Evolutionary conservation across 345 rosid genomes (phyloP).

Genomic region (Eutrema yunnanense): DNA sequence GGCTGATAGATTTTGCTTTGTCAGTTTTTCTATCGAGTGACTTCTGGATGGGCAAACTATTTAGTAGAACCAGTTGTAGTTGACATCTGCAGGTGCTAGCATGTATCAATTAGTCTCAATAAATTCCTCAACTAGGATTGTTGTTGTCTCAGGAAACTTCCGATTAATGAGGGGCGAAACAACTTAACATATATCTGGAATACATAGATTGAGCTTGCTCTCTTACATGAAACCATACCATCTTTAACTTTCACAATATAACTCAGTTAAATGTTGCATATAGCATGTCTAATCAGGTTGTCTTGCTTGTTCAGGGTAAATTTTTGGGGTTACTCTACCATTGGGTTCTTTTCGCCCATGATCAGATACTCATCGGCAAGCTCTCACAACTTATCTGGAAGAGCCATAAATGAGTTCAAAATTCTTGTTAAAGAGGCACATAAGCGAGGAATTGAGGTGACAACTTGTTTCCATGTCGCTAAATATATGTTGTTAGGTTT

Average conservation of each 20-base stretch:
- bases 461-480: conserved; percentile 10
- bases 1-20: background rate
- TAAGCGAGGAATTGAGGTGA: conserved; percentile 94
- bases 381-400: conserved; percentile 44
- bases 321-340: conserved; percentile 96
- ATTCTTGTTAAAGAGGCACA: conserved; percentile 84
- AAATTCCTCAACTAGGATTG: background rate
- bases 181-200: background rate
- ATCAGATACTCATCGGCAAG: conserved; percentile 77
- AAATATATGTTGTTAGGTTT: background rate
- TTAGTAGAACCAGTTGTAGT: background rate
- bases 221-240: background rate
- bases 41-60: background rate
- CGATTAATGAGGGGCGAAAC: background rate
- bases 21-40: background rate
- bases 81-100: background rate
- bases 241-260: background rate
- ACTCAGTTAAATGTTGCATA: background rate
- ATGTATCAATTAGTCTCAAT: background rate
- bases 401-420: conserved; percentile 86
- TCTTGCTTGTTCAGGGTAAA: conserved; percentile 61
- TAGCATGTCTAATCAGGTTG: conserved; percentile 10
- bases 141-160: background rate
- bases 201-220: background rate
- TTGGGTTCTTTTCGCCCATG: conserved; percentile 93